Evolutionary conservation across 164 flowering plant species (phyloP).

Genomic region (Paratinospora sagittata): DNA sequence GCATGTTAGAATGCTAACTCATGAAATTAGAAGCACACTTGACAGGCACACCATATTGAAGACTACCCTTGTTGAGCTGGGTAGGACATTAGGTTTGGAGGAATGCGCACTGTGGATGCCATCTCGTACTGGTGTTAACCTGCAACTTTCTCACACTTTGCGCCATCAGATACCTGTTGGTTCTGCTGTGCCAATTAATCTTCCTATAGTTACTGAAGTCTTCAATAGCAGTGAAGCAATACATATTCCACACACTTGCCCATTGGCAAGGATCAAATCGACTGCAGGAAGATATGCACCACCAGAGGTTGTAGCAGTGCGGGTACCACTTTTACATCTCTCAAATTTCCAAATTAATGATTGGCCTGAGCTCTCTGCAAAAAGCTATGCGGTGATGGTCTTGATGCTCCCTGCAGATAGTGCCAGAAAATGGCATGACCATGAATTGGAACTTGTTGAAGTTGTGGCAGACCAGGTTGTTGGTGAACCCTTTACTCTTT

Average conservation of each 20-base stretch:
- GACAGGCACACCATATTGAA: slow-evolving; percentile 62
- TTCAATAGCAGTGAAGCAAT: slow-evolving; percentile 49
- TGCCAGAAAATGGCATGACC: slow-evolving; percentile 58
- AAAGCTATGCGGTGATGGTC: slow-evolving; percentile 64
- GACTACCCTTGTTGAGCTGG: slow-evolving; percentile 69
- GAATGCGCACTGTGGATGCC: slow-evolving; percentile 89
- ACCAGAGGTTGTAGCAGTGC: slow-evolving; percentile 67
- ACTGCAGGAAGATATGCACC: slow-evolving; percentile 41
- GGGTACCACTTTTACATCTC: slow-evolving; percentile 64
- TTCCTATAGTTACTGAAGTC: slow-evolving; percentile 48
- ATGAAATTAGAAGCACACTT: slow-evolving; percentile 68
- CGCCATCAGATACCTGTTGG: slow-evolving; percentile 46
- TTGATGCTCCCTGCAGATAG: slow-evolving; percentile 55
- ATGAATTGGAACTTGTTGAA: slow-evolving; percentile 78
- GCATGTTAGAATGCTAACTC: slow-evolving; percentile 78
- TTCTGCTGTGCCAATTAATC: slow-evolving; percentile 40
- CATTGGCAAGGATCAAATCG: slow-evolving; percentile 45
- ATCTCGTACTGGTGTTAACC: slow-evolving; percentile 32
- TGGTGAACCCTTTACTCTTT: background rate
- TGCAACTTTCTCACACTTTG: slow-evolving; percentile 57
- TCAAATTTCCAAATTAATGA: slow-evolving; percentile 58
- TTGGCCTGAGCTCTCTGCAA: slow-evolving; percentile 56
- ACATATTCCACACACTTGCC: slow-evolving; percentile 49
- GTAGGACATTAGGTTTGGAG: slow-evolving; percentile 54
- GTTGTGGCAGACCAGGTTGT: slow-evolving; percentile 80